A percentile compares a stretch with the other conserved stretches of the same genome.
phyloP scores from a whole-genome alignment of 371 early-diverging fungal species.

The Mortierella sp. region DNA sequence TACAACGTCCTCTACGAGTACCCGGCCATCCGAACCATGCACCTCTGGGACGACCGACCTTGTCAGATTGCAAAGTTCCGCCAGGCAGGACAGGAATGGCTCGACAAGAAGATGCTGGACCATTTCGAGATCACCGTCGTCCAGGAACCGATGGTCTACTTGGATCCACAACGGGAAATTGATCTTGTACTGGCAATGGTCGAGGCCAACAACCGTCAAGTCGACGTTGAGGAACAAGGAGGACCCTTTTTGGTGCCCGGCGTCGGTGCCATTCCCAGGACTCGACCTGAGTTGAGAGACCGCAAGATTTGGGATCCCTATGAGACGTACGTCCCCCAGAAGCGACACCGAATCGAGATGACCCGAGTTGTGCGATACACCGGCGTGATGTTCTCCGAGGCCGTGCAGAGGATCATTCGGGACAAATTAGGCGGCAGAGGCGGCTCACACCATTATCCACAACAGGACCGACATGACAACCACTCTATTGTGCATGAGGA shows the following conservation, averaged over 20 bases:
- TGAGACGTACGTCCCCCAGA: constrained; percentile 45
- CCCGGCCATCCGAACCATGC: constrained; percentile 41
- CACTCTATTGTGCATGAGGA: neutral
- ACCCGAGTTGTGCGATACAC: constrained; percentile 42
- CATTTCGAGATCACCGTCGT: constrained; percentile 42
- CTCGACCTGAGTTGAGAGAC: constrained; percentile 35
- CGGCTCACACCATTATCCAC: constrained; percentile 5
- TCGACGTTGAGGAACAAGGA: constrained; percentile 34
- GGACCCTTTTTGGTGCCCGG: constrained; percentile 44
- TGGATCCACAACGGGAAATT: constrained; percentile 41
- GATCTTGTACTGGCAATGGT: constrained; percentile 47
- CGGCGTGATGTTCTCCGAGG: constrained; percentile 44
- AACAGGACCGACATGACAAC: neutral
- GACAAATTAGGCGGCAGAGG: constrained; percentile 9
- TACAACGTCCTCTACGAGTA: constrained; percentile 50
- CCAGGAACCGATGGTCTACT: constrained; percentile 35
- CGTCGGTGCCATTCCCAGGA: constrained; percentile 34
- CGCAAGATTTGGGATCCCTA: constrained; percentile 47
- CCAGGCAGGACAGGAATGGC: constrained; percentile 51
- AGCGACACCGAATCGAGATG: constrained; percentile 33
- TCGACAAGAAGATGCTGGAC: constrained; percentile 37
- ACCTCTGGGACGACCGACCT: constrained; percentile 52
- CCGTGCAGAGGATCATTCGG: constrained; percentile 28
- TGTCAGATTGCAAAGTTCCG: constrained; percentile 48
- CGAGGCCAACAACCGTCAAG: constrained; percentile 40